Percentiles rank a stretch among this genome's conserved stretches.
Conservation (phyloP, 129 eudicot species). For the Deinandra increscens region DNA sequence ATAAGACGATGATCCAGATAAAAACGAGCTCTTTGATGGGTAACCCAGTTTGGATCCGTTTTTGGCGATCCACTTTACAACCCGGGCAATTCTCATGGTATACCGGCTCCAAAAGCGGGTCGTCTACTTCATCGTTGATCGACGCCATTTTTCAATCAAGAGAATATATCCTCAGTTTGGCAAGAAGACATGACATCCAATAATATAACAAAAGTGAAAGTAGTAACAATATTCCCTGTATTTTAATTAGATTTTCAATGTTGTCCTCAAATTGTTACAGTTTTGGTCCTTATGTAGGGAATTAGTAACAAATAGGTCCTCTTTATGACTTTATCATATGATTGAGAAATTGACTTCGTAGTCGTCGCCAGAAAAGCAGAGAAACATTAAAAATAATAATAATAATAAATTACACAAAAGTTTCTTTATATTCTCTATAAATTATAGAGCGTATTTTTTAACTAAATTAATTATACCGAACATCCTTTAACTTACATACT, state of each 20-base stretch:
- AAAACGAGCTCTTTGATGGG: constrained; percentile 33
- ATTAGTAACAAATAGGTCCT: not conserved
- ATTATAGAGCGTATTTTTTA: too few relatives aligned
- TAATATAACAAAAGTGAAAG: not conserved
- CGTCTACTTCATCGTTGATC: constrained; percentile 2
- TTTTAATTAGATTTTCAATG: too few relatives aligned
- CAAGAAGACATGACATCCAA: not conserved
- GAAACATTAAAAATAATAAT: too few relatives aligned
- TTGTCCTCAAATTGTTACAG: too few relatives aligned
- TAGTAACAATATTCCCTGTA: constrained; percentile 20
- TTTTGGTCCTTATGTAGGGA: not conserved
- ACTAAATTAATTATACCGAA: too few relatives aligned
- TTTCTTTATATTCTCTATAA: too few relatives aligned
- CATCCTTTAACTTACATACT: too few relatives aligned
- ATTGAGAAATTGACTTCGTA: too few relatives aligned
- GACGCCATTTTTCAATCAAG: constrained; percentile 4
- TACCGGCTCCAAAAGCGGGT: constrained; percentile 27
- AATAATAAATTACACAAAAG: too few relatives aligned
- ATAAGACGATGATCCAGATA: constrained; percentile 31
- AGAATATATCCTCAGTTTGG: constrained; percentile 1
- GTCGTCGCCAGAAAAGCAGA: too few relatives aligned
- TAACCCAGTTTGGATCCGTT: constrained; percentile 29
- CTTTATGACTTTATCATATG: not conserved
- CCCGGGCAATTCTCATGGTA: constrained; percentile 45
- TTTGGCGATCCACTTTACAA: constrained; percentile 39